A percentile compares a stretch with the other conserved stretches of the same genome.
phyloP scores from a whole-genome alignment of 2,329 filamentous ascomycete species.

The Aspergillus uvarum region DNA sequence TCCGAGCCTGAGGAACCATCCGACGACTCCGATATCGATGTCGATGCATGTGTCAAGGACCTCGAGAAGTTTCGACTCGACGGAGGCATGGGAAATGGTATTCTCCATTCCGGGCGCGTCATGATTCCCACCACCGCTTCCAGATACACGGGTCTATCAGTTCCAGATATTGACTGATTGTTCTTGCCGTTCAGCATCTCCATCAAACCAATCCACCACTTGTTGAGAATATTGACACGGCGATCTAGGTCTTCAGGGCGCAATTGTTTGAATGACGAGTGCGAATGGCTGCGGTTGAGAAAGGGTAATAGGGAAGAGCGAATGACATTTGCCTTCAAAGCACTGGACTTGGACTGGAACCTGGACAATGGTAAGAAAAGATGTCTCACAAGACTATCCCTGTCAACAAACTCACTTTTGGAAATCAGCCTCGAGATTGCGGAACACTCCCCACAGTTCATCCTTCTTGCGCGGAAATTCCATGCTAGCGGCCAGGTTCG shows the following conservation, averaged over 20 bases:
- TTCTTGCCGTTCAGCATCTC: conserved; percentile 76
- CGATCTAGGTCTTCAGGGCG: conserved; percentile 80
- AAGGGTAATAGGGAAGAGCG: conserved; percentile 74
- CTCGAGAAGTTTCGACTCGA: conserved; percentile 40
- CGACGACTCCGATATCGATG: conserved; percentile 56
- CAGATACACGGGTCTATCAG: conserved; percentile 77
- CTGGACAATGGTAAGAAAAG: conserved; percentile 34
- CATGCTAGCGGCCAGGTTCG: conserved; percentile 29
- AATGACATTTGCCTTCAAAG: conserved; percentile 73
- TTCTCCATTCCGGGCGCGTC: conserved; percentile 84
- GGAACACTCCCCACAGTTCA: conserved; percentile 68
- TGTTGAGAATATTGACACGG: conserved; percentile 75
- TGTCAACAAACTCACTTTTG: conserved; percentile 55
- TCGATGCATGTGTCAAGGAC: conserved; percentile 40
- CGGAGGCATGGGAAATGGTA: conserved; percentile 63
- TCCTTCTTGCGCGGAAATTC: conserved; percentile 61
- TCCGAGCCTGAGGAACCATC: conserved; percentile 57
- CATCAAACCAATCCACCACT: conserved; percentile 83
- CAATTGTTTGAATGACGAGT: conserved; percentile 65
- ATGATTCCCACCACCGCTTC: conserved; percentile 79
- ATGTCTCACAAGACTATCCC: neutral
- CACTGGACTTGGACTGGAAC: conserved; percentile 71
- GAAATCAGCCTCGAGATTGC: conserved; percentile 66
- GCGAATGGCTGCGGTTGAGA: conserved; percentile 66
- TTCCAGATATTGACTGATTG: conserved; percentile 74